Base-by-base conservation (phyloP, 148 eudicot genomes). In the Rhododendron simsii region DNA sequence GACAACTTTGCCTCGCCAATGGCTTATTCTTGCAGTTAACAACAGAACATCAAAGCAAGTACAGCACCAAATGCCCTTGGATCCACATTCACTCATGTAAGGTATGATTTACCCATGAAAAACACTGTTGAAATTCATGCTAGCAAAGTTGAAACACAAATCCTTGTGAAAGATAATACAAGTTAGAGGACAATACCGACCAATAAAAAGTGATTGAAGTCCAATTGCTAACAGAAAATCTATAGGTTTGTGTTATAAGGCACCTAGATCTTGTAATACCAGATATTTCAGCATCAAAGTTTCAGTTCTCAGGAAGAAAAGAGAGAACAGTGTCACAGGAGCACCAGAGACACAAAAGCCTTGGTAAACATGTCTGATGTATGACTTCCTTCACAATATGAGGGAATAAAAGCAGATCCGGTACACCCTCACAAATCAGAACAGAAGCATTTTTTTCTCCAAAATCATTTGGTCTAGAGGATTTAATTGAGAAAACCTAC, bases 1-100 rank as follows among this genome's bases (percentile, higher is more conserved):
- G 21, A 74, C 45, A 69, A 69, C 30, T n/a, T 28, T 69, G 11
- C 75, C 37, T 69, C 30, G 37, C 78, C 78, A 74, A 74, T 74
- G 15, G 78, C 45, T 74, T 74, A 74, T 37, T 74, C 78, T 74
- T 74, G 47, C 44, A 74, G 78, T 74, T 74, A 74, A 74, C 45
- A 5, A 74, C 3, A 74, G 4, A 35, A 16, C 45, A 16, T 74
- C 77, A 73, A 15, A 74, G 45, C 41, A 74, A 74, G 78, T 74
- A 35, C 30, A 74, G 37, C 21, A 65, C 71, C 71, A n/a, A 9
- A 65, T 65, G 13, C 71, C 71, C 71, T 65, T 65, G 33, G 30
- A n/a, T 30, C 30, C 57, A 53, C 57, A 4, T 8, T 65, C 30
- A 65, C 30, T 65, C 7, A 65, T 74, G 45, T 74, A 33, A 15